Conservation (phyloP, 495 filamentous ascomycete genomes). For the Parmelia sp. region DNA sequence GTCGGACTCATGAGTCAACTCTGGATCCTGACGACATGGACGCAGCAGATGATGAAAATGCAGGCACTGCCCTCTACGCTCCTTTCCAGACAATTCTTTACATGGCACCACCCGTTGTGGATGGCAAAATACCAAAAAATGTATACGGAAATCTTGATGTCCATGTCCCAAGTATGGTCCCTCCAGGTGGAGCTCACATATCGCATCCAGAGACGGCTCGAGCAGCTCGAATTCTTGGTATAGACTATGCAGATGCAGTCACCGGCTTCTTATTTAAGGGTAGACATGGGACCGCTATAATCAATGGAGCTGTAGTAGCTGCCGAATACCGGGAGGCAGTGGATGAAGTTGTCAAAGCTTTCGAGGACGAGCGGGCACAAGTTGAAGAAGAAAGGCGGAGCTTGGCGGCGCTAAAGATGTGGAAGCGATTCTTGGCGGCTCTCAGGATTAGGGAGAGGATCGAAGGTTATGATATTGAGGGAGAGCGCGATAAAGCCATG, state of each 20-base stretch:
- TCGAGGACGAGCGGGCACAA: conserved; percentile 56
- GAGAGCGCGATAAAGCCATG: conserved; percentile 34
- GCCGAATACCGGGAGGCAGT: conserved; percentile 64
- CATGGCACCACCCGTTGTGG: conserved; percentile 61
- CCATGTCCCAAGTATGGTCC: conserved; percentile 90
- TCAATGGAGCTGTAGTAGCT: conserved; percentile 71
- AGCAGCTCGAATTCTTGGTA: conserved; percentile 68
- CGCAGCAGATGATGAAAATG: conserved; percentile 37
- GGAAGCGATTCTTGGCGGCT: conserved; percentile 69
- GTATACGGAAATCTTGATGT: conserved; percentile 83
- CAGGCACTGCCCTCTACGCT: conserved; percentile 31
- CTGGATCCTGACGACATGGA: conserved; percentile 38
- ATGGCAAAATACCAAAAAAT: conserved; percentile 77
- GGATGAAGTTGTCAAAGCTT: conserved; percentile 54
- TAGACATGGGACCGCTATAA: conserved; percentile 70
- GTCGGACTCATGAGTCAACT: conserved; percentile 34
- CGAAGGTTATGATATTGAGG: conserved; percentile 53
- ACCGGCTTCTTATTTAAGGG: conserved; percentile 85
- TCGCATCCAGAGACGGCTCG: conserved; percentile 56
- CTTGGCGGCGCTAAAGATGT: conserved; percentile 56
- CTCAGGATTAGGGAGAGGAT: conserved; percentile 75
- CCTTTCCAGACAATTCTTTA: conserved; percentile 56
- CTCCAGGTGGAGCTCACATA: conserved; percentile 70
- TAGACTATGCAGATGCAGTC: conserved; percentile 85
- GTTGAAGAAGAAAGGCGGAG: conserved; percentile 51